Conservation (phyloP, 1,284 basidiomycete genomes). For the Schizopora paradoxa region DNA sequence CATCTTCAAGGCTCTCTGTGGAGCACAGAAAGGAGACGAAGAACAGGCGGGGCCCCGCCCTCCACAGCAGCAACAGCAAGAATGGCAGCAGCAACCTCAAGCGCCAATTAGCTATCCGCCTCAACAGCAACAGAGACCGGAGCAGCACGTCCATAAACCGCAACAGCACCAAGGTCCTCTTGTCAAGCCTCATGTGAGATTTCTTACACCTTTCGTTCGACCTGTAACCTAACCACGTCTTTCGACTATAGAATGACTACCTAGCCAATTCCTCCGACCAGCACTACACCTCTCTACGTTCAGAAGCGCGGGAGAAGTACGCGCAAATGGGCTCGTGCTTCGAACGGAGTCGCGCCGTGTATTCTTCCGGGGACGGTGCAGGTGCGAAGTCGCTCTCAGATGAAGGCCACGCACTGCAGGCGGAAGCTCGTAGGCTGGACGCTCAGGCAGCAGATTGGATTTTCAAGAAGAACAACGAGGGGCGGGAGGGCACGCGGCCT, state of each 20-base stretch:
- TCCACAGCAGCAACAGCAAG: conserved; percentile 21
- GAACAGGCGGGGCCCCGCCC: conserved; percentile 15
- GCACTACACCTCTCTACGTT: conserved; percentile 64
- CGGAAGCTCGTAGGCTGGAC: conserved; percentile 78
- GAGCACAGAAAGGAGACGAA: conserved; percentile 9
- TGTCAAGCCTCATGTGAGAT: conserved; percentile 9
- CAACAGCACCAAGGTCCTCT: conserved; percentile 16
- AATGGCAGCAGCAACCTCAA: conserved; percentile 18
- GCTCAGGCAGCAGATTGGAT: conserved; percentile 88
- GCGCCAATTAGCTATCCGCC: conserved; percentile 16
- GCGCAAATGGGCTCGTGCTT: conserved; percentile 69
- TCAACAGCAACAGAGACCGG: conserved; percentile 11
- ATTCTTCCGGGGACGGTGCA: conserved; percentile 67
- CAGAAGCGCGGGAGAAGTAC: conserved; percentile 69
- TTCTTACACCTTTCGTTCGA: neutral
- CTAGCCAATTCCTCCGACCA: conserved; percentile 65
- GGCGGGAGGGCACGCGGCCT: conserved; percentile 56
- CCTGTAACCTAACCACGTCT: neutral
- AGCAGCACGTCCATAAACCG: conserved; percentile 12
- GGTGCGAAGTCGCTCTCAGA: conserved; percentile 80
- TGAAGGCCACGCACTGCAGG: conserved; percentile 79
- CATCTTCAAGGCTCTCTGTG: conserved; percentile 25
- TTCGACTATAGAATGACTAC: conserved; percentile 46
- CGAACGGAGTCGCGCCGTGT: conserved; percentile 64
- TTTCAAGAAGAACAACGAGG: conserved; percentile 76